A percentile compares a stretch with the other conserved stretches of the same genome.
phyloP scores from a whole-genome alignment of 2,329 filamentous ascomycete species.

The Huntiella decipiens region DNA sequence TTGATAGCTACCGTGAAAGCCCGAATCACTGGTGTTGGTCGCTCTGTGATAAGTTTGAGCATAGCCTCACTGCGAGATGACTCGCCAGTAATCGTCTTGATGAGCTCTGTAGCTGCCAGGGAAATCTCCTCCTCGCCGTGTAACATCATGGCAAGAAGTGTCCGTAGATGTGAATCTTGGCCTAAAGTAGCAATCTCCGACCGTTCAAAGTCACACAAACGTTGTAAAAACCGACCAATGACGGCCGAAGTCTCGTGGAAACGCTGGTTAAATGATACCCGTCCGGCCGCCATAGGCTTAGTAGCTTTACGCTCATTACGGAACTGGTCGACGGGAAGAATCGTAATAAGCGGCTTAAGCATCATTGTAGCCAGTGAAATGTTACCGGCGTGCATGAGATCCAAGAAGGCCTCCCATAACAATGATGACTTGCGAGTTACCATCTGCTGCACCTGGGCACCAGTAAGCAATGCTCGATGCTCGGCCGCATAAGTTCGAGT shows the following conservation, averaged over 20 bases:
- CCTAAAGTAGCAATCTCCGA: constrained; percentile 52
- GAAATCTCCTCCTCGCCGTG: constrained; percentile 64
- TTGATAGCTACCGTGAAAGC: constrained; percentile 27
- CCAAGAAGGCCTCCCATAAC: constrained; percentile 61
- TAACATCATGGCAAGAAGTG: constrained; percentile 61
- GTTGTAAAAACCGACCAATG: constrained; percentile 57
- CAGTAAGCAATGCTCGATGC: constrained; percentile 38
- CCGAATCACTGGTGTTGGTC: constrained; percentile 18
- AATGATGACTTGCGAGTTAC: constrained; percentile 50
- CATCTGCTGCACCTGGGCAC: constrained; percentile 44
- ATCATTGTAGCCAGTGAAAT: constrained; percentile 57
- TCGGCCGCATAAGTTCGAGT: constrained; percentile 25
- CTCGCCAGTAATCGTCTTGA: constrained; percentile 66
- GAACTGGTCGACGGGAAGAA: constrained; percentile 62
- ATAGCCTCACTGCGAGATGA: constrained; percentile 31
- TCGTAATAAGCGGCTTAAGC: constrained; percentile 46
- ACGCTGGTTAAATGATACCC: constrained; percentile 58
- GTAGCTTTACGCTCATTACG: constrained; percentile 30
- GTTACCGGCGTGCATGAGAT: constrained; percentile 46
- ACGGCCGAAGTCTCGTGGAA: constrained; percentile 36
- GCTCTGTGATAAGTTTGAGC: constrained; percentile 25
- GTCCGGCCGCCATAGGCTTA: constrained; percentile 23
- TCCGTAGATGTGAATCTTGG: constrained; percentile 44
- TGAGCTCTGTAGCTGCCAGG: constrained; percentile 59
- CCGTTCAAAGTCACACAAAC: constrained; percentile 56